These are phyloP conservation scores for Yamadazyma insecticola DNA, from an alignment of 805 yeast genomes.

Conservation along the genomic window DNA sequence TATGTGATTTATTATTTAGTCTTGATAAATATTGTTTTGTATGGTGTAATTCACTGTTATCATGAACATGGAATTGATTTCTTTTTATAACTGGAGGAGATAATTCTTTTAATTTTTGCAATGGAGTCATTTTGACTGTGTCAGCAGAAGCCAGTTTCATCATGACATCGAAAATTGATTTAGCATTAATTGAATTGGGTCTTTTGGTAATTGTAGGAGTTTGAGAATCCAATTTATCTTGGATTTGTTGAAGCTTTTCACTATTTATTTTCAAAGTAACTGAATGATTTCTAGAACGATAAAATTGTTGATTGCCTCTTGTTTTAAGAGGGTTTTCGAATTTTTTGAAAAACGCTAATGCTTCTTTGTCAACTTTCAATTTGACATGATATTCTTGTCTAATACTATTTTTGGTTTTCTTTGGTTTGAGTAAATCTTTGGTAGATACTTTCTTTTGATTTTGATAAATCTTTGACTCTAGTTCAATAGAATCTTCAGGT, in stretches of 20 bases:
- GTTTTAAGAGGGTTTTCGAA: slow-evolving; percentile 26
- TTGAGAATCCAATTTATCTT: background rate
- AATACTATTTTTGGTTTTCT: too few species aligned
- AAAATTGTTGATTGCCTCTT: slow-evolving; percentile 16
- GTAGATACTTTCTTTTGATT: slow-evolving; percentile 22
- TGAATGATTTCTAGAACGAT: background rate
- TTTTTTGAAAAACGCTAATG: slow-evolving; percentile 20
- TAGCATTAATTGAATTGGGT: too few species aligned
- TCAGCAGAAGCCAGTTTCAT: slow-evolving; percentile 28
- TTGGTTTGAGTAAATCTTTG: slow-evolving; percentile 35
- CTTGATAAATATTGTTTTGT: background rate
- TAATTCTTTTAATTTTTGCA: slow-evolving; percentile 28
- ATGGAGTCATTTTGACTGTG: slow-evolving; percentile 21
- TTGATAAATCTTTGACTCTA: slow-evolving; percentile 18
- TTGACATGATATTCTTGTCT: slow-evolving; percentile 12
- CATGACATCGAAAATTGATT: slow-evolving; percentile 34
- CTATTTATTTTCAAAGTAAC: slow-evolving; percentile 6
- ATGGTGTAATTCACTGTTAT: slow-evolving; percentile 2
- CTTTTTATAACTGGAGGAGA: slow-evolving; percentile 24
- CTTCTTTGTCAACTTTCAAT: slow-evolving; percentile 19
- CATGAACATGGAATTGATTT: slow-evolving; percentile 30
- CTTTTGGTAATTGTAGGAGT: slow-evolving; percentile 2
- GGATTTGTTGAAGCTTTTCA: slow-evolving; percentile 3
- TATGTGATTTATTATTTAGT: background rate
- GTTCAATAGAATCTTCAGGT: too few species aligned